These are phyloP conservation scores for Saitozyma podzolica DNA, from an alignment of 768 basidiomycete species.

Conservation along the genomic window DNA sequence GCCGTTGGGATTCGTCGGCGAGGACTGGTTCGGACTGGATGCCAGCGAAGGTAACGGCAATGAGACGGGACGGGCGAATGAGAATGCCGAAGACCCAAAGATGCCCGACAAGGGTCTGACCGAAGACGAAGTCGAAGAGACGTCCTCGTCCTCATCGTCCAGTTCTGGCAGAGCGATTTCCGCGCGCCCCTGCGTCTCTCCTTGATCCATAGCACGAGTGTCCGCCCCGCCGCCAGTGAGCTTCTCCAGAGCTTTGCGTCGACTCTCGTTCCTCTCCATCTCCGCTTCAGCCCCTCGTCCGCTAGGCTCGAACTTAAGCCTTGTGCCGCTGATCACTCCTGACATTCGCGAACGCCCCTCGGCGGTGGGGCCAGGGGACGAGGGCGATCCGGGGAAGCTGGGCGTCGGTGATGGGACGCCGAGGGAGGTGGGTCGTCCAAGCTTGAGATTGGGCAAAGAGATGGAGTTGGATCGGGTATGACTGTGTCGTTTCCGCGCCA, in stretches of 20 bases:
- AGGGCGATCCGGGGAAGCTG: constrained; percentile 35
- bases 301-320: constrained; percentile 42
- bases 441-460: constrained; percentile 39
- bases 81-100: constrained; percentile 23
- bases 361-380: constrained; percentile 21
- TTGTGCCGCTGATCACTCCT: constrained; percentile 16
- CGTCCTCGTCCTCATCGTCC: constrained; percentile 27
- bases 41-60: background rate
- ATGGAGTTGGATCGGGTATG: constrained; percentile 46
- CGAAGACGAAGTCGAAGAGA: constrained; percentile 27
- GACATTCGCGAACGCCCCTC: constrained; percentile 4
- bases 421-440: constrained; percentile 34
- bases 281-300: constrained; percentile 45
- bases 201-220: too few species aligned
- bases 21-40: too few species aligned
- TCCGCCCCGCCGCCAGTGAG: constrained; percentile 24
- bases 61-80: constrained; percentile 11
- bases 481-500: constrained; percentile 36
- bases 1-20: too few species aligned
- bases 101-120: constrained; percentile 31
- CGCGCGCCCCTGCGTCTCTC: background rate
- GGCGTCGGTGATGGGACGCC: constrained; percentile 30
- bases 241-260: constrained; percentile 41
- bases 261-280: constrained; percentile 36
- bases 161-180: constrained; percentile 43